These are phyloP conservation scores for Candida endomychidarum DNA, from an alignment of 805 yeast genomes.

Conservation along the genomic window DNA sequence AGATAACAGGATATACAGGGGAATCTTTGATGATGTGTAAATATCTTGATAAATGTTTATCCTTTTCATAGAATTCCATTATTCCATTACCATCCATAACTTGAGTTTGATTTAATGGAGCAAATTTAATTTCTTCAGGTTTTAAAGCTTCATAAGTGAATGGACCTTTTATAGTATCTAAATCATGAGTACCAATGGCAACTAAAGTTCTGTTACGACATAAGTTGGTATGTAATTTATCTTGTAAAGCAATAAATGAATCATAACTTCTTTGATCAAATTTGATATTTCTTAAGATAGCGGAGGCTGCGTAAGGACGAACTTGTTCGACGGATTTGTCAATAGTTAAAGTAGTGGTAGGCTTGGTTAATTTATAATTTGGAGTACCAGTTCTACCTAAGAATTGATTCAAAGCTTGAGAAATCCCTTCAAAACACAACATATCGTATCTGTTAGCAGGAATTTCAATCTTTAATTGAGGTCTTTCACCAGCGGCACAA, in stretches of 20 bases:
- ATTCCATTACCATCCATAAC: conserved; percentile 73
- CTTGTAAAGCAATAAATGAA: conserved; percentile 94
- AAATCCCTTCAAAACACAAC: conserved; percentile 97
- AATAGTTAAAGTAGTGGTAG: conserved; percentile 65
- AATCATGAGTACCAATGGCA: conserved; percentile 98
- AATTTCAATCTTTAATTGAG: conserved; percentile 94
- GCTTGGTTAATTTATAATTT: conserved; percentile 59
- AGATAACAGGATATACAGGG: conserved; percentile 87
- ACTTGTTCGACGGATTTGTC: conserved; percentile 69
- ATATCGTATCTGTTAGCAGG: conserved; percentile 98
- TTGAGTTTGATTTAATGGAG: conserved; percentile 71
- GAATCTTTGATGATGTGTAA: conserved; percentile 84
- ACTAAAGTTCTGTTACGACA: conserved; percentile 97
- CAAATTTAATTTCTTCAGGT: conserved; percentile 73
- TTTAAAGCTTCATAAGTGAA: conserved; percentile 84
- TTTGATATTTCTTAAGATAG: conserved; percentile 79
- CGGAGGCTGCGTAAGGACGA: conserved; percentile 94
- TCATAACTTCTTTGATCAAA: conserved; percentile 87
- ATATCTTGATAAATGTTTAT: conserved; percentile 85
- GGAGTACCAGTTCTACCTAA: conserved; percentile 72
- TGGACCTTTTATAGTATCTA: conserved; percentile 75
- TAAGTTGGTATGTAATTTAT: conserved; percentile 89
- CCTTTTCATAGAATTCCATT: conserved; percentile 87
- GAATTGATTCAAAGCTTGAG: conserved; percentile 90
- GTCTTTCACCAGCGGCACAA: conserved; percentile 75